Base-by-base conservation (phyloP, 257 asterid genomes). In the Solanum peruvianum region DNA sequence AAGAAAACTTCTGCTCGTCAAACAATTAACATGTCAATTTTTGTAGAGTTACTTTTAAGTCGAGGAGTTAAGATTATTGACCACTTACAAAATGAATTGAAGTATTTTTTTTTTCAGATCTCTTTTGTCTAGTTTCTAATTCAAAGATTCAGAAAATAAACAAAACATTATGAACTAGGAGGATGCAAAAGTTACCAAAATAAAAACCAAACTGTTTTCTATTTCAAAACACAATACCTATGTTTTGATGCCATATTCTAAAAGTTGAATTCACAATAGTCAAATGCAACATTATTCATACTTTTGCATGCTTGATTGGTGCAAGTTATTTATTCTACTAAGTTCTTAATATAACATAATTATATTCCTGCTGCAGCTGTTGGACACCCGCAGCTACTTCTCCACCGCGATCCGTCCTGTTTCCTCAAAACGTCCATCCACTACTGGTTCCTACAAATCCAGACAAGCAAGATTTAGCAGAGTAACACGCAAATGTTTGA, bases 381-480 rank as follows among this genome's bases (percentile, higher is more conserved):
- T 45, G 9, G 42, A 47, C 44, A 29, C 6, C 67, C 3, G 11
- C 23, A 9, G 29, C 67, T 16, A 27, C 35, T 37, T 29, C 58
- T 20, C 47, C 6, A 27, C 33, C 21, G 12, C 27, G 7, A 37
- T 37, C 35, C 35, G 0, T 23, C 8, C 35, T 41, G 56, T 41
- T 41, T 75, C 49, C 47, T 41, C 56, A 23, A 7, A 29, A 47
- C 27, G 29, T 47, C 21, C 66, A 47, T 84, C 82, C 87, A 72
- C 87, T 66, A 12, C 75, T 69, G 85, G 69, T 77, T 91, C 92
- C 95, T 91, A 85, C 86, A 86, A 25, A 66, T 15, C 42, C 49
- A 84, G 45, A 35, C 56, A 75, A 82, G 49, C 70, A 75, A 73
- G 10, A 25, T 58, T 78, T 42, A 45, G 66, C 67, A 27, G 84